phyloP scores from a whole-genome alignment of 2,329 filamentous ascomycete genomes.

The Nigrograna mackinnonii region DNA sequence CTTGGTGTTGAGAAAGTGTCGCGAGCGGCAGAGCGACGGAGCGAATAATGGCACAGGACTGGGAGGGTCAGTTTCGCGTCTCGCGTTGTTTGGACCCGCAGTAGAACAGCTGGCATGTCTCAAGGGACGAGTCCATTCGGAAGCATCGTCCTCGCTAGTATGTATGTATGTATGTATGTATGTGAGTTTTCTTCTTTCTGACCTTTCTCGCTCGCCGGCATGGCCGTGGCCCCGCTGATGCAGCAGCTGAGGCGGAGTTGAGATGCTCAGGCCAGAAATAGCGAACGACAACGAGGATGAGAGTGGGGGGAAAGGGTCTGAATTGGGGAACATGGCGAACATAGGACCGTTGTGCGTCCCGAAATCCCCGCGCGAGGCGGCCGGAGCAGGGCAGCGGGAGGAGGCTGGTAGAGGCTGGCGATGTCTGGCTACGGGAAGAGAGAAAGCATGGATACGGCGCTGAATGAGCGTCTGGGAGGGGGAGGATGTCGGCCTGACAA shows the following conservation, averaged over 20 bases:
- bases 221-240: too few species aligned
- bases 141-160: background rate
- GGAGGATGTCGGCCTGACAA: constrained; percentile 8
- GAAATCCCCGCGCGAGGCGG: constrained; percentile 1
- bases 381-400: background rate
- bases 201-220: background rate
- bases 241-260: constrained; percentile 3
- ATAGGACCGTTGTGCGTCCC: constrained; percentile 1
- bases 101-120: too few species aligned
- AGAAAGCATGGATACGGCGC: background rate
- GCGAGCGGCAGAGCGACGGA: too few species aligned
- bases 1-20: too few species aligned
- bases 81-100: too few species aligned
- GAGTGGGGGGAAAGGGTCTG: background rate
- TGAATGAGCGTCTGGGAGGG: constrained; percentile 5
- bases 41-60: too few species aligned
- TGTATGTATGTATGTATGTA: background rate
- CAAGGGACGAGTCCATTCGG: too few species aligned
- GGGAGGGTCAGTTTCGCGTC: too few species aligned
- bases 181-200: background rate
- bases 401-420: too few species aligned
- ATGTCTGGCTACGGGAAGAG: too few species aligned
- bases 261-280: too few species aligned
- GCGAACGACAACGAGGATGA: background rate
- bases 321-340: background rate